Evolutionary conservation across 192 early-diverging fungal genomes (phyloP).

Genomic region (Gamsiella multidivaricata): DNA sequence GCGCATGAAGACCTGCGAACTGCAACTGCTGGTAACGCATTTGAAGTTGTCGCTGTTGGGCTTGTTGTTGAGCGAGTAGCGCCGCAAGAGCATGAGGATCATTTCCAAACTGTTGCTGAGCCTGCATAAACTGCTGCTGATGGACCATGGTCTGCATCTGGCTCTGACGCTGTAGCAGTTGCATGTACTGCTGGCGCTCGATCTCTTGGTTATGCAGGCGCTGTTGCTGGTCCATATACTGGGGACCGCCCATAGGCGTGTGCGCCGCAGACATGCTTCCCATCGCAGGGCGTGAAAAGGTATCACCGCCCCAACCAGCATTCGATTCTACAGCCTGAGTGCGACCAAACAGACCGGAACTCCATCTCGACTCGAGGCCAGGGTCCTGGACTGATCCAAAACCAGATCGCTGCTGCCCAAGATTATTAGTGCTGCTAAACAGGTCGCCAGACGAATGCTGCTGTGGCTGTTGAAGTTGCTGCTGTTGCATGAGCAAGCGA

Average conservation of each 20-base stretch:
- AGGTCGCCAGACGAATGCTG: constrained; percentile 42
- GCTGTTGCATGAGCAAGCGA: constrained; percentile 44
- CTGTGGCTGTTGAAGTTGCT: constrained; percentile 29
- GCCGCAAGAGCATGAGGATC: constrained; percentile 46
- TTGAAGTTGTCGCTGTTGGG: constrained; percentile 49
- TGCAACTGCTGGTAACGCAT: constrained; percentile 46
- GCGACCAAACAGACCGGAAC: constrained; percentile 13
- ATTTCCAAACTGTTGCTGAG: constrained; percentile 47
- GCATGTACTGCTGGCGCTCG: constrained; percentile 54
- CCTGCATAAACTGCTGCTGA: constrained; percentile 51
- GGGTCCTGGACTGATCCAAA: constrained; percentile 16
- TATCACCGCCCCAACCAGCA: constrained; percentile 36
- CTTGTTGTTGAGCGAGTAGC: constrained; percentile 35
- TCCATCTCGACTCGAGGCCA: constrained; percentile 34
- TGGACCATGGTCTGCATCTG: constrained; percentile 54
- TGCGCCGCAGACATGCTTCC: constrained; percentile 22
- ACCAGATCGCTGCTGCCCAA: constrained; percentile 33
- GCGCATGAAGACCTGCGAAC: constrained; percentile 24
- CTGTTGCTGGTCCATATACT: constrained; percentile 38
- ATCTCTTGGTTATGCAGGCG: constrained; percentile 51
- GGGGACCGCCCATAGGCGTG: constrained; percentile 33
- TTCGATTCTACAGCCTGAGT: constrained; percentile 6
- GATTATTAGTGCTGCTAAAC: constrained; percentile 34
- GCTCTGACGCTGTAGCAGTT: constrained; percentile 36
- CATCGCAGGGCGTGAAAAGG: constrained; percentile 31